Evolutionary conservation across 768 basidiomycete species (phyloP).

Genomic region (Rhizopogon sp.): DNA sequence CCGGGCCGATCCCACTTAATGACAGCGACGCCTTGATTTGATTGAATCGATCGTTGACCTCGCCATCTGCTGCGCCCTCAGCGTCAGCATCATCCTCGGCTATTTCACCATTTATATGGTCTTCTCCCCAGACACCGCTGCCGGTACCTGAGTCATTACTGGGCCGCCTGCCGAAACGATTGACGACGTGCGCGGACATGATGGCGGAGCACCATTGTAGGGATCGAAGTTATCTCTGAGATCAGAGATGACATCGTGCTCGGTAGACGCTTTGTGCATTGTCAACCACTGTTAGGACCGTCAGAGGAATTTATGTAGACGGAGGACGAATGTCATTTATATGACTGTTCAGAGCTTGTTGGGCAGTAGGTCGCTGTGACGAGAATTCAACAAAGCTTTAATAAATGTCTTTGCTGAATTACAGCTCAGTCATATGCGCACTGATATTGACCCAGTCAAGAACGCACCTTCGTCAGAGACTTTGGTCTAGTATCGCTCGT

Average conservation of each 20-base stretch:
- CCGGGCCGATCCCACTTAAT: constrained; percentile 28
- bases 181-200: constrained; percentile 37
- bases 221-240: constrained; percentile 83
- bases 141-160: constrained; percentile 21
- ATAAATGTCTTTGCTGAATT: constrained; percentile 80
- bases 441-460: background rate
- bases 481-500: constrained; percentile 92
- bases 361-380: constrained; percentile 62
- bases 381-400: constrained; percentile 61
- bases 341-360: constrained; percentile 61
- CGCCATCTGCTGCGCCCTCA: constrained; percentile 22
- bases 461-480: constrained; percentile 66
- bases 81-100: constrained; percentile 28
- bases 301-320: background rate
- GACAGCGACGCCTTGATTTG: constrained; percentile 19
- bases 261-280: constrained; percentile 53
- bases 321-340: constrained; percentile 33
- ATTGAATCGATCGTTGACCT: constrained; percentile 15
- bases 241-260: constrained; percentile 69
- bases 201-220: constrained; percentile 75
- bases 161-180: constrained; percentile 21
- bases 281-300: constrained; percentile 60
- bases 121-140: constrained; percentile 35
- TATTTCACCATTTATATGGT: constrained; percentile 21
- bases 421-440: background rate